Evolutionary conservation across 2,329 filamentous ascomycete species (phyloP).

Genomic region (Chrysosphaeria jannelii): DNA sequence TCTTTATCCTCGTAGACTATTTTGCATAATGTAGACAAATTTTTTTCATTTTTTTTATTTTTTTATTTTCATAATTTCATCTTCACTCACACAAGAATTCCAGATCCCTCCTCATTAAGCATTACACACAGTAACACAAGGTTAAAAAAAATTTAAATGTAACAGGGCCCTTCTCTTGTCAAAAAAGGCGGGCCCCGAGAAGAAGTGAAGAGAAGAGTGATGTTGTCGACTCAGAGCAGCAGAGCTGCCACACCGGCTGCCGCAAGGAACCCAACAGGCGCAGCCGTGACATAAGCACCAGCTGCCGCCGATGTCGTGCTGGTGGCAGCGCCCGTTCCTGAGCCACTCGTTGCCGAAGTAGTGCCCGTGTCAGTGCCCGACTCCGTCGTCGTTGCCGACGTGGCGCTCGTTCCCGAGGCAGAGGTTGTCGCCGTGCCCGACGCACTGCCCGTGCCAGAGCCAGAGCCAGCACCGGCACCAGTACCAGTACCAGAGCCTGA

Average conservation of each 20-base stretch:
- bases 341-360: constrained; percentile 1
- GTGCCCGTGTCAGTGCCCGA: no score
- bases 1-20: no score
- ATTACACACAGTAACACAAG: no score
- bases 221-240: no score
- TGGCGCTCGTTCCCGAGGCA: constrained; percentile 1
- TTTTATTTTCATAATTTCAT: neutral
- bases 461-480: constrained; percentile 1
- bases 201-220: neutral
- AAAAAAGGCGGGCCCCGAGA: constrained; percentile 1
- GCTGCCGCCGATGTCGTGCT: constrained; percentile 1
- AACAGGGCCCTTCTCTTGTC: no score
- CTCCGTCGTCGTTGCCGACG: neutral
- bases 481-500: neutral
- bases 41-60: constrained; percentile 1
- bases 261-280: constrained; percentile 15
- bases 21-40: constrained; percentile 1
- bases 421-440: neutral
- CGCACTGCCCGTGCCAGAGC: neutral
- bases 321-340: neutral
- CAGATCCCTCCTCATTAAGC: no score
- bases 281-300: constrained; percentile 12
- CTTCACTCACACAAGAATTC: no score
- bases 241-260: constrained; percentile 18
- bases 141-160: no score